Conservation (phyloP, 495 filamentous ascomycete genomes). For the Physcia stellaris region DNA sequence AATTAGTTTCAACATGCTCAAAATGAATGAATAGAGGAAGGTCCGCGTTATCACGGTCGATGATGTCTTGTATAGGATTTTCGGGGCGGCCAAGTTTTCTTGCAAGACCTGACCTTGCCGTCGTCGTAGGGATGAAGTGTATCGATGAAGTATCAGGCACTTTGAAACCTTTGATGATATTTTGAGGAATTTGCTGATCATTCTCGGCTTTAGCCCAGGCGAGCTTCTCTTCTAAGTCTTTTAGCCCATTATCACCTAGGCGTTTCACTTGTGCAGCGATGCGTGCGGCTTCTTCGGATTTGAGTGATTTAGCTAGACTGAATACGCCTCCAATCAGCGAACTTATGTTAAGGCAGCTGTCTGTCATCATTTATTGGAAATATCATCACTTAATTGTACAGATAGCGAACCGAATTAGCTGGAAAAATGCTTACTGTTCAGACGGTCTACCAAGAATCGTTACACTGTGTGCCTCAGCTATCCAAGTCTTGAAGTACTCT, state of each 20-base stretch:
- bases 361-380: too few relatives aligned
- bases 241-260: constrained; percentile 52
- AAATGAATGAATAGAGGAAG: constrained; percentile 89
- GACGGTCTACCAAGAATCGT: constrained; percentile 82
- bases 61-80: constrained; percentile 58
- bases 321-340: too few relatives aligned
- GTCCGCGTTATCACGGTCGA: constrained; percentile 53
- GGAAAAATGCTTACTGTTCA: too few relatives aligned
- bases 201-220: constrained; percentile 79
- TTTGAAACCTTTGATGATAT: constrained; percentile 60
- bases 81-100: constrained; percentile 48
- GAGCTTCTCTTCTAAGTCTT: constrained; percentile 58
- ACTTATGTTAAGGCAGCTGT: too few relatives aligned
- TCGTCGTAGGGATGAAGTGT: constrained; percentile 82
- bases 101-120: constrained; percentile 73
- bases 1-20: constrained; percentile 80
- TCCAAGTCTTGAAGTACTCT: constrained; percentile 65
- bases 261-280: constrained; percentile 42
- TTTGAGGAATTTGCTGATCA: constrained; percentile 69
- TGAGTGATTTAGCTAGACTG: constrained; percentile 60
- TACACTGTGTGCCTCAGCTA: constrained; percentile 73
- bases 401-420: too few relatives aligned
- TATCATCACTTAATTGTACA: too few relatives aligned
- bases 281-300: constrained; percentile 51
- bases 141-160: constrained; percentile 82